These are phyloP conservation scores for Blumeria graminis DNA, from an alignment of 2,329 filamentous ascomycete species.

Conservation along the genomic window DNA sequence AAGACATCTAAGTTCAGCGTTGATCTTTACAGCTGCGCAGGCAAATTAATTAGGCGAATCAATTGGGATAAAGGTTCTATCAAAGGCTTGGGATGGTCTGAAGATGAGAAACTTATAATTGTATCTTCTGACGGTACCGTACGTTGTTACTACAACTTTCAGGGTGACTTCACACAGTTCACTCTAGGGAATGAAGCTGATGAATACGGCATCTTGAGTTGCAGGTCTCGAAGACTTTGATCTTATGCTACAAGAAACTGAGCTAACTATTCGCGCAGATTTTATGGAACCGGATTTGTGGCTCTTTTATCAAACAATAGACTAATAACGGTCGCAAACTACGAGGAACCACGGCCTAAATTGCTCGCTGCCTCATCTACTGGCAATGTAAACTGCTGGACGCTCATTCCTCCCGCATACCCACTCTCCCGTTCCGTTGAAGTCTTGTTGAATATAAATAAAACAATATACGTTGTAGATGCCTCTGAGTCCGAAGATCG, in stretches of 20 bases:
- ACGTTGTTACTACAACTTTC: constrained; percentile 66
- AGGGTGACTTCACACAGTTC: constrained; percentile 87
- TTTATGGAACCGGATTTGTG: constrained; percentile 83
- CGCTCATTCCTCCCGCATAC: constrained; percentile 64
- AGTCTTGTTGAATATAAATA: constrained; percentile 61
- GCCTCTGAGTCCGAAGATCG: constrained; percentile 77
- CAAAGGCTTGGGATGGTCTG: constrained; percentile 82
- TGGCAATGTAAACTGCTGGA: constrained; percentile 68
- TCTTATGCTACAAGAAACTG: neutral
- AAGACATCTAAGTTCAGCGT: constrained; percentile 59
- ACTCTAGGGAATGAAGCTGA: constrained; percentile 76
- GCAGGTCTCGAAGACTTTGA: constrained; percentile 22
- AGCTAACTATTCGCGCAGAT: constrained; percentile 18
- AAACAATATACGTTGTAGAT: constrained; percentile 72
- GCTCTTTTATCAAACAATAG: constrained; percentile 75
- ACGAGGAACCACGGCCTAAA: constrained; percentile 74
- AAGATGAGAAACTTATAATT: constrained; percentile 76
- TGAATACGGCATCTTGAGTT: constrained; percentile 66
- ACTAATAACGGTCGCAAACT: constrained; percentile 66
- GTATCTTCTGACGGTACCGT: constrained; percentile 79
- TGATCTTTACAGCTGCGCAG: constrained; percentile 83
- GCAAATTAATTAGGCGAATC: constrained; percentile 65
- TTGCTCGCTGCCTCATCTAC: constrained; percentile 53
- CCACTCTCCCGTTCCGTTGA: constrained; percentile 86
- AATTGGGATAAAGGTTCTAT: constrained; percentile 81